These are phyloP conservation scores for Rhizophora apiculata DNA, from an alignment of 345 rosid genomes.

Conservation along the genomic window DNA sequence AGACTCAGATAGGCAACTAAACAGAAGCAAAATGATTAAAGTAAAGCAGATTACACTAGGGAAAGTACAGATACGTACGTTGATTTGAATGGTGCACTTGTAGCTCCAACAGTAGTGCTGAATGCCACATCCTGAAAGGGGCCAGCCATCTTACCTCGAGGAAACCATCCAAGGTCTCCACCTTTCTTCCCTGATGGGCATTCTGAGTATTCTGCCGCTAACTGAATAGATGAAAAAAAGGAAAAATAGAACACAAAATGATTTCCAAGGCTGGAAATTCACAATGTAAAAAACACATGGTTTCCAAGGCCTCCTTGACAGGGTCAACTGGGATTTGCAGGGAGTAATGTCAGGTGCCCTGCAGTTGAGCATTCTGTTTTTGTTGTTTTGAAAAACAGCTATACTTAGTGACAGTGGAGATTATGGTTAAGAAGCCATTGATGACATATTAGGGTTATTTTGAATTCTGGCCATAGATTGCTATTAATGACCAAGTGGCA, in stretches of 20 bases:
- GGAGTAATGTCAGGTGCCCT: too few species aligned
- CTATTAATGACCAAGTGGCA: too few species aligned
- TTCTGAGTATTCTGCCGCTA: constrained; percentile 93
- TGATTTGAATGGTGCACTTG: constrained; percentile 94
- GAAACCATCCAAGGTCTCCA: constrained; percentile 99
- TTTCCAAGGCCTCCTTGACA: too few species aligned
- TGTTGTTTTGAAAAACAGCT: too few species aligned
- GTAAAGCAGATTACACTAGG: background rate
- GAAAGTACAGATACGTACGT: constrained; percentile 40
- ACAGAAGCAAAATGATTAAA: background rate
- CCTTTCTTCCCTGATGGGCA: constrained; percentile 98
- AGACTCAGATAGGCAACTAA: background rate
- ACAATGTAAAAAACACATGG: too few species aligned
- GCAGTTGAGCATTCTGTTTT: too few species aligned
- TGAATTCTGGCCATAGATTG: too few species aligned
- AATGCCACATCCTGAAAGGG: constrained; percentile 96
- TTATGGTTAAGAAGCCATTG: too few species aligned
- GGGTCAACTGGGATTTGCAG: too few species aligned
- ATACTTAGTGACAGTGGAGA: too few species aligned
- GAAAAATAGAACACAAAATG: background rate
- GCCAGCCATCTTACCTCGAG: constrained; percentile 96
- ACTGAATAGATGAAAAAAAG: constrained; percentile 26
- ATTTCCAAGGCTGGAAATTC: too few species aligned
- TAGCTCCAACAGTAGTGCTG: constrained; percentile 72
- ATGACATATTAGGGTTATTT: too few species aligned